Evolutionary conservation across 1,139 yeast species (phyloP), one percentile per base, ranked within the genome.

Genomic region (Arxiozyma slooffiae): DNA sequence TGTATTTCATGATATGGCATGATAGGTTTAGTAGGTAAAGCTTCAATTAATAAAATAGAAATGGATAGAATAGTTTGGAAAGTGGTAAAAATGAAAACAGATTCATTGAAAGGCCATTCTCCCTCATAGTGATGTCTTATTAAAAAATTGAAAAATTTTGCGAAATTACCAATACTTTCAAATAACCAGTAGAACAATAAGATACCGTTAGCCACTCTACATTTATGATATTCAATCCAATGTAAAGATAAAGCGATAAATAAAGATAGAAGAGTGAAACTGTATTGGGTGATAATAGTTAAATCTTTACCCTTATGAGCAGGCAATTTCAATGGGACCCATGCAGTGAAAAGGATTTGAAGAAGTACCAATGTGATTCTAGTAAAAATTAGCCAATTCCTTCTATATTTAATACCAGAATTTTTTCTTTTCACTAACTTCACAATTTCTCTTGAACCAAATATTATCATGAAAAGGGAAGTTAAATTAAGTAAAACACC

Each of bases 121-220:
- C 60, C 56, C 41, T 69, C 63, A 41, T 68, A 66, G 4, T 66
- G 58, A 14, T 68, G 65, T 68, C 92, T 76, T 53, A 84, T 72
- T 26, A 67, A 53, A 49, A 77, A 67, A 58, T 81, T 79, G 44
- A 76, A 56, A 7, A 78, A 59, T 58, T 75, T 76, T 51, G 77
- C 67, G 36, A 72, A 50, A 7, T 73, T 75, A 37, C 75, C 59
- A 1, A 77, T 54, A 0, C 77, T 58, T 47, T 78, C 74, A 51
- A 81, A 73, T 47, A 86, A 71, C 96, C 97, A 90, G 68, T 79
- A 92, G 56, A 85, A 75, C 44, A 92, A 74, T 46, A 89, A 69
- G 0, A 79, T 75, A 1, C 95, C 85, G 59, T 77, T 79, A 1
- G 97, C 82, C 41, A 86, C 77, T 37, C 70, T 70, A 8, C 81